Evolutionary conservation across 108 stramenopile species (phyloP).

Genomic region (Chaetoceros muelleri): DNA sequence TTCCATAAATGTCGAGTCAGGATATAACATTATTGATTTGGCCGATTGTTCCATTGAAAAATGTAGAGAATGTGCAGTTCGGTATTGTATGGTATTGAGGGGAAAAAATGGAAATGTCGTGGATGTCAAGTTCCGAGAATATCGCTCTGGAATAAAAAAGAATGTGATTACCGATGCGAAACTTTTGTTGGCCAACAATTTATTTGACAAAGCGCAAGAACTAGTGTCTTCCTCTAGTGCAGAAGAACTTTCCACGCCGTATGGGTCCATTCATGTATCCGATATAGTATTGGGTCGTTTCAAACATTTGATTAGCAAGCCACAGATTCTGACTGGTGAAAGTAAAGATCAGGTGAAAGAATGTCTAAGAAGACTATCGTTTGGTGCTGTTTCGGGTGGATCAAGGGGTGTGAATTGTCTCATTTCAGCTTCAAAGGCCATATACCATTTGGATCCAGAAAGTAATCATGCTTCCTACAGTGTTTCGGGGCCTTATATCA

Average conservation of each 20-base stretch:
- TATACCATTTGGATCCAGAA: not conserved
- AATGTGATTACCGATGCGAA: too few relatives aligned
- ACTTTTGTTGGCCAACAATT: too few relatives aligned
- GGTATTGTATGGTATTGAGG: too few relatives aligned
- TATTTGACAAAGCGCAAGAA: not conserved
- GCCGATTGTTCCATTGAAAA: too few relatives aligned
- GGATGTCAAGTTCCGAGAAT: too few relatives aligned
- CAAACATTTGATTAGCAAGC: not conserved
- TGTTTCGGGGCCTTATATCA: not conserved
- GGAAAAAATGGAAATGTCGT: too few relatives aligned
- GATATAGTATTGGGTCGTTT: not conserved
- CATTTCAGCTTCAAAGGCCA: not conserved
- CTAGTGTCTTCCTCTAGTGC: not conserved
- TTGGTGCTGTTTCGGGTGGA: conserved; percentile 4
- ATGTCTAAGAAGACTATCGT: not conserved
- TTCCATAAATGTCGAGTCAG: too few relatives aligned
- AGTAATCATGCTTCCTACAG: not conserved
- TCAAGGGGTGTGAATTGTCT: conserved; percentile 1
- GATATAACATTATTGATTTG: too few relatives aligned
- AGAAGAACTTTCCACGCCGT: not conserved
- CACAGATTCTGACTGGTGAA: not conserved
- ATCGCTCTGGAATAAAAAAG: too few relatives aligned
- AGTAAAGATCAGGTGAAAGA: not conserved
- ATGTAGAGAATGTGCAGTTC: too few relatives aligned
- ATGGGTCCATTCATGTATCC: conserved; percentile 2